These are phyloP conservation scores for Salvia sclarea DNA, from an alignment of 305 asterid genomes.

Conservation along the genomic window DNA sequence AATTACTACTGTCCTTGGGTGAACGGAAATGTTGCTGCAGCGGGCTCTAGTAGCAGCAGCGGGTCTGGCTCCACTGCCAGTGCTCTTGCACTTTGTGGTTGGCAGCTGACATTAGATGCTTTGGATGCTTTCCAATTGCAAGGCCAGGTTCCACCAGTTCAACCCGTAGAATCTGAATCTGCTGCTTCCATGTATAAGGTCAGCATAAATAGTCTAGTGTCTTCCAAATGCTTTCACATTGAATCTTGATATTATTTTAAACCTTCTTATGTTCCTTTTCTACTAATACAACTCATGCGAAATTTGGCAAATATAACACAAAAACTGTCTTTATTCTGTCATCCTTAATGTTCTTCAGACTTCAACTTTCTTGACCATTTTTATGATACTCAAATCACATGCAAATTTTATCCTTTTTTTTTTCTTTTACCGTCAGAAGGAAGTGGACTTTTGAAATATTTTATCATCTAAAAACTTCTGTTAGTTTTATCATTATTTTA, in stretches of 20 bases:
- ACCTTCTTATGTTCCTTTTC: not conserved
- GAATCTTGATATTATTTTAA: not conserved
- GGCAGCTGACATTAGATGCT: slow-evolving; percentile 99
- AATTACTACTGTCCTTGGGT: slow-evolving; percentile 98
- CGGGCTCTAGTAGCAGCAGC: slow-evolving; percentile 79
- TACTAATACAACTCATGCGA: not conserved
- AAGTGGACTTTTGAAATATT: not conserved
- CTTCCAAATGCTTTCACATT: slow-evolving; percentile 1
- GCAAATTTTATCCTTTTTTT: not conserved
- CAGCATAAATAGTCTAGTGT: slow-evolving; percentile 28
- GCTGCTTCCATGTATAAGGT: slow-evolving; percentile 98
- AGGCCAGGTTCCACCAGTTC: slow-evolving; percentile 88
- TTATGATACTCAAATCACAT: not conserved
- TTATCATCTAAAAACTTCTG: not conserved
- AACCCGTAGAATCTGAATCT: slow-evolving; percentile 94
- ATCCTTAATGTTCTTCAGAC: not conserved
- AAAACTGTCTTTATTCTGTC: not conserved
- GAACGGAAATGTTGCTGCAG: slow-evolving; percentile 99
- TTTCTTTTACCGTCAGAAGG: not conserved
- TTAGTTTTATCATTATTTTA: not conserved
- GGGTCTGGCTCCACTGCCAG: slow-evolving; percentile 68
- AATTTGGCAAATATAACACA: not conserved
- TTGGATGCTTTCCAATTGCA: slow-evolving; percentile 80
- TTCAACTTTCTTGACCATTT: not conserved
- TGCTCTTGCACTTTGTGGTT: slow-evolving; percentile 84